phyloP scores from a whole-genome alignment of 208 protist species.

The Trypanosoma cruzi region DNA sequence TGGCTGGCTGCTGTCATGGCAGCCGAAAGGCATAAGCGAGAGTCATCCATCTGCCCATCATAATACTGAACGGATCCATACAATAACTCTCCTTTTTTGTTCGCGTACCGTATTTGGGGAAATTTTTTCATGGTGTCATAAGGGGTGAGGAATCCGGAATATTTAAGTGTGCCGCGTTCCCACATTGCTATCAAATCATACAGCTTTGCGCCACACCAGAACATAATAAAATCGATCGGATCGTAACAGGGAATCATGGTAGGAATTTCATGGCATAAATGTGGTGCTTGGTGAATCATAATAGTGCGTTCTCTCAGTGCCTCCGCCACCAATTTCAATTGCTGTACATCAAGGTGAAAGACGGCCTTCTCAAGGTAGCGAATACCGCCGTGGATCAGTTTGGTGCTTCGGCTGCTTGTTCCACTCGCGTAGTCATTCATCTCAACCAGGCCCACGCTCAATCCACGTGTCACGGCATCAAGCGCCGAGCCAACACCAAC shows the following conservation, averaged over 20 bases:
- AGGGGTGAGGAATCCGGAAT: constrained; percentile 81
- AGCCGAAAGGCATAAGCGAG: constrained; percentile 93
- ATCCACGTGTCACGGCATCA: constrained; percentile 93
- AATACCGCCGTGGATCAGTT: constrained; percentile 97
- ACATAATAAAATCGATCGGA: constrained; percentile 79
- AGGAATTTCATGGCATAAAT: constrained; percentile 90
- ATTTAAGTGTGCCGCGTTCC: constrained; percentile 76
- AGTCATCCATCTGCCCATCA: constrained; percentile 97
- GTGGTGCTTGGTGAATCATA: constrained; percentile 94
- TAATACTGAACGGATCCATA: constrained; percentile 94
- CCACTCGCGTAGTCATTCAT: constrained; percentile 96
- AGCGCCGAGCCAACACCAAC: constrained; percentile 94
- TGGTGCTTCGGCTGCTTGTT: constrained; percentile 95
- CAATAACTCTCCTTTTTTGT: constrained; percentile 63
- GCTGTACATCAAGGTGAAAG: constrained; percentile 79
- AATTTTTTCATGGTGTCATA: constrained; percentile 81
- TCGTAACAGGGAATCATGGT: constrained; percentile 95
- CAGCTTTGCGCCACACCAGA: constrained; percentile 86
- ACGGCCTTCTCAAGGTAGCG: constrained; percentile 96
- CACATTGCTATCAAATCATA: constrained; percentile 91
- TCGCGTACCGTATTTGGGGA: constrained; percentile 65
- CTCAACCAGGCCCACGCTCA: constrained; percentile 94
- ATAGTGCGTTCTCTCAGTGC: constrained; percentile 92
- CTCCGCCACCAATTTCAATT: constrained; percentile 92
- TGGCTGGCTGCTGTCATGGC: constrained; percentile 93